Conservation (phyloP, 805 yeast genomes). For the Torulaspora indica region DNA sequence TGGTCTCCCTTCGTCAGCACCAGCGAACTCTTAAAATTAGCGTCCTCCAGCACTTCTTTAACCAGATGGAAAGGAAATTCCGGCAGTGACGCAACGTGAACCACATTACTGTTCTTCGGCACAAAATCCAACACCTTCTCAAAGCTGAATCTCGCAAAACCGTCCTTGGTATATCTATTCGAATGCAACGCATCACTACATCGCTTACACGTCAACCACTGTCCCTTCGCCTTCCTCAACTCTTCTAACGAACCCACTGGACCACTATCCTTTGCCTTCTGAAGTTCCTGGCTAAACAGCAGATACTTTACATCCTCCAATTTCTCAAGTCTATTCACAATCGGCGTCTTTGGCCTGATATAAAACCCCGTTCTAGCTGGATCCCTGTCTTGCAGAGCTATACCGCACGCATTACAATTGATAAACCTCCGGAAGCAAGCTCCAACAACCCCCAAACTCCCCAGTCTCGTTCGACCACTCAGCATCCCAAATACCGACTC, state of each 20-base stretch:
- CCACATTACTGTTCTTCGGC: slow-evolving; percentile 45
- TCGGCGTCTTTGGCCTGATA: slow-evolving; percentile 24
- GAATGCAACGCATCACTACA: slow-evolving; percentile 51
- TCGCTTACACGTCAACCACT: slow-evolving; percentile 44
- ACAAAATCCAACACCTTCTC: slow-evolving; percentile 32
- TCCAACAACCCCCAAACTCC: slow-evolving; percentile 5
- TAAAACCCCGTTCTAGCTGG: slow-evolving; percentile 44
- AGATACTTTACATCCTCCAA: slow-evolving; percentile 29
- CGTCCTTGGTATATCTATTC: slow-evolving; percentile 39
- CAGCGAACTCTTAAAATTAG: slow-evolving; percentile 15
- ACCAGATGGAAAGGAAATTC: slow-evolving; percentile 69
- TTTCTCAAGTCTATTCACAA: slow-evolving; percentile 5
- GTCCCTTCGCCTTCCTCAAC: slow-evolving; percentile 11
- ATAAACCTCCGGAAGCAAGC: slow-evolving; percentile 5
- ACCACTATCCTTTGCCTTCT: slow-evolving; percentile 19
- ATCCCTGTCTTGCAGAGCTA: slow-evolving; percentile 43
- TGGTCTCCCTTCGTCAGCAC: slow-evolving; percentile 35
- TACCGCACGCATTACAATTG: slow-evolving; percentile 56
- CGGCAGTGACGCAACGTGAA: slow-evolving; percentile 58
- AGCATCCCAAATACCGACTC: slow-evolving; percentile 2
- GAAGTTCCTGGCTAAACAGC: slow-evolving; percentile 31
- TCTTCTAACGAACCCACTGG: slow-evolving; percentile 9
- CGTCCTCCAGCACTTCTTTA: slow-evolving; percentile 16
- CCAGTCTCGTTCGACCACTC: not conserved
- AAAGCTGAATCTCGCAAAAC: slow-evolving; percentile 29